Percentiles rank a stretch among this genome's conserved stretches.
Evolutionary conservation across 2,329 filamentous ascomycete genomes (phyloP).

Genomic region (Aureobasidium sp.): DNA sequence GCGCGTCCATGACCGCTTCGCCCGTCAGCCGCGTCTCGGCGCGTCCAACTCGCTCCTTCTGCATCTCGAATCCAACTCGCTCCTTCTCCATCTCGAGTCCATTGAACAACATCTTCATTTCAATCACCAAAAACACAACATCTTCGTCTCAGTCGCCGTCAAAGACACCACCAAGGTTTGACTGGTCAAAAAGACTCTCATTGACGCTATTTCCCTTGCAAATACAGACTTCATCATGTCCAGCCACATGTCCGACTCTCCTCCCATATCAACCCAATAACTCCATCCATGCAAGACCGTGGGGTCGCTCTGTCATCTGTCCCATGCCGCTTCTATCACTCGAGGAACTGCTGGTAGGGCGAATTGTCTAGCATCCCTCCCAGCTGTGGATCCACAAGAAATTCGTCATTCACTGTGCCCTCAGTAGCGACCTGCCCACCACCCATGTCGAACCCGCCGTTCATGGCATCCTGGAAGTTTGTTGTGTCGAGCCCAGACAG

Average conservation of each 20-base stretch:
- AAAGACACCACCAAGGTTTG: background rate
- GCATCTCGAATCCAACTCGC: background rate
- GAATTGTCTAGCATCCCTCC: constrained; percentile 8
- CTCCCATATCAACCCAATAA: background rate
- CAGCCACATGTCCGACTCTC: background rate
- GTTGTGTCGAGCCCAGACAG: background rate
- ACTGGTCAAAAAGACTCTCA: background rate
- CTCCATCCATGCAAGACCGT: background rate
- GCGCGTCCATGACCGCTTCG: constrained; percentile 5
- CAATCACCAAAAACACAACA: background rate
- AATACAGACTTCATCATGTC: background rate
- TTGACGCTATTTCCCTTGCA: background rate
- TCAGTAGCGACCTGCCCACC: background rate
- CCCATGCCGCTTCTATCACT: background rate
- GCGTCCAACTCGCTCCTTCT: background rate
- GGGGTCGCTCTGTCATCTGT: background rate
- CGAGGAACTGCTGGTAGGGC: constrained; percentile 9
- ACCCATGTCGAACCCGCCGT: background rate
- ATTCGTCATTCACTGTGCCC: background rate
- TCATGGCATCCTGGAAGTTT: constrained; percentile 4
- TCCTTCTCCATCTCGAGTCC: background rate
- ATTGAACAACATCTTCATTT: background rate
- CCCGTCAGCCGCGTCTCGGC: background rate
- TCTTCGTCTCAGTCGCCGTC: background rate
- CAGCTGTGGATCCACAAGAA: constrained; percentile 8